Percentiles rank a stretch among this genome's conserved stretches.
phyloP scores from a whole-genome alignment of 192 early-diverging fungal genomes.

The Helicostylum pulchrum region DNA sequence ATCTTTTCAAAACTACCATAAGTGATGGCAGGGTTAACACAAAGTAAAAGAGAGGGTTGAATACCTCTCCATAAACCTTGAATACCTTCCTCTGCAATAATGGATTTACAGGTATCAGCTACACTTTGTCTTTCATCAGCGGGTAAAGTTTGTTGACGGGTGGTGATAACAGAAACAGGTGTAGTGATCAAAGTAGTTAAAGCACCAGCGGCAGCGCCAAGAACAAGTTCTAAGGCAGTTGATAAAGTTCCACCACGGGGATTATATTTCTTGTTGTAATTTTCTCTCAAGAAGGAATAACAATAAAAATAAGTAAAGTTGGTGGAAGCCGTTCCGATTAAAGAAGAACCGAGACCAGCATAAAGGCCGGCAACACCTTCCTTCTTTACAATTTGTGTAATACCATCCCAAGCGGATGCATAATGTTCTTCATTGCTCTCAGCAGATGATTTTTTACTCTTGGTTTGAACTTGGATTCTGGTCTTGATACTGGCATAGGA shows the following conservation, averaged over 20 bases:
- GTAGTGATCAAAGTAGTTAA: conserved; percentile 85
- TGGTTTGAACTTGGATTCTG: conserved; percentile 91
- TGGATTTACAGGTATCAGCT: conserved; percentile 59
- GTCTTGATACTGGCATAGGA: conserved; percentile 79
- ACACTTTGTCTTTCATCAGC: conserved; percentile 62
- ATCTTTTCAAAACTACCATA: conserved; percentile 91
- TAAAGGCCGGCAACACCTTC: conserved; percentile 91
- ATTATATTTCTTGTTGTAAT: conserved; percentile 45
- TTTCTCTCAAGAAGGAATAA: conserved; percentile 70
- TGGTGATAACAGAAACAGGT: conserved; percentile 93
- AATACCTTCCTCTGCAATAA: conserved; percentile 77
- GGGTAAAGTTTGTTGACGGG: conserved; percentile 86
- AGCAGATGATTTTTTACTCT: conserved; percentile 25
- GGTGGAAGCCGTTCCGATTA: conserved; percentile 73
- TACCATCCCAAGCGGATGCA: conserved; percentile 68
- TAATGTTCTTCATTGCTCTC: conserved; percentile 49
- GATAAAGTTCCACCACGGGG: conserved; percentile 55
- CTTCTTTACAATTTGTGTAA: conserved; percentile 73
- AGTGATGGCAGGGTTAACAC: conserved; percentile 95
- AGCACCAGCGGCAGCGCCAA: conserved; percentile 90
- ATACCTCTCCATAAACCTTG: conserved; percentile 89
- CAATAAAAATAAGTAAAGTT: conserved; percentile 88
- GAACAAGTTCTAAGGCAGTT: conserved; percentile 80
- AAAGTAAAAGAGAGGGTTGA: conserved; percentile 86
- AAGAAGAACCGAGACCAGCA: conserved; percentile 78